Evolutionary conservation across 2,329 filamentous ascomycete genomes (phyloP).

Genomic region (Elsinoe ampelina): DNA sequence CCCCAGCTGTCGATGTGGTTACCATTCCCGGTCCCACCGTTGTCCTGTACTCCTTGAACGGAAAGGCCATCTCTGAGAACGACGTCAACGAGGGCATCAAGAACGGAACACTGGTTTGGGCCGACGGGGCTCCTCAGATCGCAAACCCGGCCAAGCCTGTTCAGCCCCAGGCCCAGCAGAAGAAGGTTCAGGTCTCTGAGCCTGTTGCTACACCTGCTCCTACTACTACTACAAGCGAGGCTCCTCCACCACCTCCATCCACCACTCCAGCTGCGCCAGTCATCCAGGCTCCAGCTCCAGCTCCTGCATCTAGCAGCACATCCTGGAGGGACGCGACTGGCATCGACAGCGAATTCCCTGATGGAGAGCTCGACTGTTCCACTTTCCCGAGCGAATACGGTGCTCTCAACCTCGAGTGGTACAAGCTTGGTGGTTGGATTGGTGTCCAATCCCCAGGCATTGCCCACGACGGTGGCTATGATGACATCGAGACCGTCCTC

Average conservation of each 20-base stretch:
- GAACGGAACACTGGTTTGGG: constrained; percentile 56
- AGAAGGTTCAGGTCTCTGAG: constrained; percentile 13
- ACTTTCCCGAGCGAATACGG: constrained; percentile 75
- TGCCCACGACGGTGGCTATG: constrained; percentile 26
- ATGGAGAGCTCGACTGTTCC: constrained; percentile 60
- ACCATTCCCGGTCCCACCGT: constrained; percentile 53
- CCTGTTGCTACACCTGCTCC: constrained; percentile 19
- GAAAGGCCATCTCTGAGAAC: constrained; percentile 48
- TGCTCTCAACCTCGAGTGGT: constrained; percentile 59
- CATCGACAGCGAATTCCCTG: constrained; percentile 61
- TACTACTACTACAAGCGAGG: constrained; percentile 26
- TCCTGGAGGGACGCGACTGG: constrained; percentile 36
- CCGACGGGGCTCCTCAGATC: constrained; percentile 41
- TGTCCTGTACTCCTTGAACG: constrained; percentile 63
- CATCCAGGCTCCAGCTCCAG: constrained; percentile 21
- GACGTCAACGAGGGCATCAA: constrained; percentile 64
- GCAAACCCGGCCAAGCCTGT: constrained; percentile 19
- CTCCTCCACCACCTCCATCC: constrained; percentile 20
- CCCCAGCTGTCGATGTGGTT: constrained; percentile 42
- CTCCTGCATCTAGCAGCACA: constrained; percentile 20
- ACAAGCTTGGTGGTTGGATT: constrained; percentile 64
- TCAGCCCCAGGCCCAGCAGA: constrained; percentile 22
- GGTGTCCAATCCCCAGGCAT: constrained; percentile 54
- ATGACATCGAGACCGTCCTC: constrained; percentile 55
- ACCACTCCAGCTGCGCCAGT: constrained; percentile 24